phyloP scores from a whole-genome alignment of 305 asterid species.

The Rubia tinctorum region DNA sequence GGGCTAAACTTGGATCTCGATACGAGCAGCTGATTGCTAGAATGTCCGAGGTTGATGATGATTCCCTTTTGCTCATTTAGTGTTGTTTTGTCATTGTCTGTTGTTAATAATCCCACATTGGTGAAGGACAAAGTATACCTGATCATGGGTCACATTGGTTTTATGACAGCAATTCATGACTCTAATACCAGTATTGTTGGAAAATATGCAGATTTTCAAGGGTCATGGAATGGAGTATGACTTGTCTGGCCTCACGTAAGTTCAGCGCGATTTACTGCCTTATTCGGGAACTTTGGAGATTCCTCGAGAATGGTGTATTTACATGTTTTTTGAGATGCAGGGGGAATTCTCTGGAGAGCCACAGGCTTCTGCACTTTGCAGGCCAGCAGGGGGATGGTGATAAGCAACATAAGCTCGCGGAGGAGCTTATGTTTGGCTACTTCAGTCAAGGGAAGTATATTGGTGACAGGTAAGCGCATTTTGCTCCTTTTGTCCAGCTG shows the following conservation, averaged over 20 bases:
- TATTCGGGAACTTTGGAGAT: not conserved
- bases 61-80: not conserved
- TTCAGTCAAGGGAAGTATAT: slow-evolving; percentile 73
- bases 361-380: slow-evolving; percentile 71
- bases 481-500: not conserved
- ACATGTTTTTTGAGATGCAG: slow-evolving; percentile 44
- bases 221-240: slow-evolving; percentile 75
- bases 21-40: slow-evolving; percentile 53
- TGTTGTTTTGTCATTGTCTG: too few relatives aligned
- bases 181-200: not conserved
- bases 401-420: slow-evolving; percentile 72
- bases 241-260: slow-evolving; percentile 77
- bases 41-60: slow-evolving; percentile 59
- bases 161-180: not conserved
- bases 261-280: slow-evolving; percentile 6
- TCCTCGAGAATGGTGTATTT: not conserved
- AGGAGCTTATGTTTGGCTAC: slow-evolving; percentile 72
- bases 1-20: slow-evolving; percentile 57
- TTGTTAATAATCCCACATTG: too few relatives aligned
- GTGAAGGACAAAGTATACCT: too few relatives aligned
- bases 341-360: slow-evolving; percentile 84
- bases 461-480: slow-evolving; percentile 64
- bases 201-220: slow-evolving; percentile 57
- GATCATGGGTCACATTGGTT: not conserved
- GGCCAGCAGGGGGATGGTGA: slow-evolving; percentile 44